Conservation (phyloP, 352 stramenopile species). For the Globisporangium cederbergense region DNA sequence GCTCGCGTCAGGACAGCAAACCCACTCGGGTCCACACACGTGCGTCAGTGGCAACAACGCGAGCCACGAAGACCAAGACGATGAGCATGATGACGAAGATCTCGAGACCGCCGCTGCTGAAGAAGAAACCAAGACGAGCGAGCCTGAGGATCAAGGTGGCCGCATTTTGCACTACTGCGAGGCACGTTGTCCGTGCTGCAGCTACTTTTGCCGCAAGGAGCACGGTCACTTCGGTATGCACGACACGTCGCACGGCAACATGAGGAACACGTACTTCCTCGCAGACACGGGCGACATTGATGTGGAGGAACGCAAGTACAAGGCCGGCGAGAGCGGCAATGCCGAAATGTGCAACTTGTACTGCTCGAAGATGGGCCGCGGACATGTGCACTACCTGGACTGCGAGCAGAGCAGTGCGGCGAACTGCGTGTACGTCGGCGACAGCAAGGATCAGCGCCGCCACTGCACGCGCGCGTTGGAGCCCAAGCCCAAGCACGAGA, state of each 20-base stretch:
- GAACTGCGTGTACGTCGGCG: conserved; percentile 50
- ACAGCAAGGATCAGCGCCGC: conserved; percentile 47
- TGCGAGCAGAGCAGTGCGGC: conserved; percentile 39
- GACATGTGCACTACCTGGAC: conserved; percentile 71
- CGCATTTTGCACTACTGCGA: conserved; percentile 63
- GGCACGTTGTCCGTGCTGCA: conserved; percentile 64
- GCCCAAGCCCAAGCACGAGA: conserved; percentile 44
- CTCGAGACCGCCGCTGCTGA: not conserved
- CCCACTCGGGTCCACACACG: conserved; percentile 41
- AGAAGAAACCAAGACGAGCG: conserved; percentile 10
- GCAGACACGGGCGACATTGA: conserved; percentile 59
- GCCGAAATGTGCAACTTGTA: conserved; percentile 83
- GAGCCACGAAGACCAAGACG: conserved; percentile 11
- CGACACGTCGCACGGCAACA: conserved; percentile 75
- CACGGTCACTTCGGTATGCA: conserved; percentile 49
- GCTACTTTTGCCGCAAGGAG: conserved; percentile 73
- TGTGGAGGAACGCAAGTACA: conserved; percentile 70
- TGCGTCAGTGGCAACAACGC: conserved; percentile 24
- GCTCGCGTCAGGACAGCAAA: conserved; percentile 37
- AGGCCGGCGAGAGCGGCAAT: conserved; percentile 51
- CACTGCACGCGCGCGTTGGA: conserved; percentile 59
- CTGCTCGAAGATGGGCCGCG: conserved; percentile 75
- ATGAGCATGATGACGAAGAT: conserved; percentile 10
- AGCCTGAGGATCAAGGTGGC: not conserved
- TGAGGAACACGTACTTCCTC: conserved; percentile 74